A percentile compares a stretch with the other conserved stretches of the same genome.
Conservation (phyloP, 225 moss, liverwort and hornwort genomes). For the Pseudoscleropodium purum region DNA sequence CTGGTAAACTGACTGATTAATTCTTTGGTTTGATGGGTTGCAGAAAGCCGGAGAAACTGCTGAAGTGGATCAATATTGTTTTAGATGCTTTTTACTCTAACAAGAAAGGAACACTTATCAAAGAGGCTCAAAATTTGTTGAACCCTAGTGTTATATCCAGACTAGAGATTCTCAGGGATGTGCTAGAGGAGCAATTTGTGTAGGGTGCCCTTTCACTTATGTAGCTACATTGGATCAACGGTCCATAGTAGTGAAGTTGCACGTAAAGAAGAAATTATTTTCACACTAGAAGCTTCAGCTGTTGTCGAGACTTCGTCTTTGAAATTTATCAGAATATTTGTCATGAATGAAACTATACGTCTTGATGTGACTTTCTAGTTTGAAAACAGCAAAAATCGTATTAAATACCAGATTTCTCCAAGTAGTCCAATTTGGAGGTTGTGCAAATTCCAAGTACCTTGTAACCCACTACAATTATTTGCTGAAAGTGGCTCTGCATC, state of each 20-base stretch:
- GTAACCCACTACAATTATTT: neutral
- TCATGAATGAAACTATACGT: neutral
- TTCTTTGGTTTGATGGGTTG: conserved; percentile 1
- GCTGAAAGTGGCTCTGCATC: neutral
- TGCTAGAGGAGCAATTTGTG: conserved; percentile 70
- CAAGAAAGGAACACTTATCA: conserved; percentile 76
- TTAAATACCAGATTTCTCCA: neutral
- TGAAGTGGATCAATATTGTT: conserved; percentile 67
- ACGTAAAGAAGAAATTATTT: neutral
- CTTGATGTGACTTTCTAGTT: neutral
- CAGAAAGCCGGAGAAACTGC: conserved; percentile 78
- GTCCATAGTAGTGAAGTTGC: neutral
- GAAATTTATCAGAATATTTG: neutral
- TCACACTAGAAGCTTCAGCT: too few species aligned
- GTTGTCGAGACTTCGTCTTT: neutral
- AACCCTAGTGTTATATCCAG: conserved; percentile 77
- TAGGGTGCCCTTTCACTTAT: neutral
- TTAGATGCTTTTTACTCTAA: conserved; percentile 82
- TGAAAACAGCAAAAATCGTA: neutral
- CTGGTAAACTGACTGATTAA: neutral
- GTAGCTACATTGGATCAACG: neutral
- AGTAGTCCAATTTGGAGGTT: neutral
- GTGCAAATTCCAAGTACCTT: neutral
- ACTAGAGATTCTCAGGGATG: conserved; percentile 52
- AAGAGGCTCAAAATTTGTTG: conserved; percentile 89